These are phyloP conservation scores for Thielaviopsis musarum DNA, from an alignment of 2,329 filamentous ascomycete species.

Conservation along the genomic window DNA sequence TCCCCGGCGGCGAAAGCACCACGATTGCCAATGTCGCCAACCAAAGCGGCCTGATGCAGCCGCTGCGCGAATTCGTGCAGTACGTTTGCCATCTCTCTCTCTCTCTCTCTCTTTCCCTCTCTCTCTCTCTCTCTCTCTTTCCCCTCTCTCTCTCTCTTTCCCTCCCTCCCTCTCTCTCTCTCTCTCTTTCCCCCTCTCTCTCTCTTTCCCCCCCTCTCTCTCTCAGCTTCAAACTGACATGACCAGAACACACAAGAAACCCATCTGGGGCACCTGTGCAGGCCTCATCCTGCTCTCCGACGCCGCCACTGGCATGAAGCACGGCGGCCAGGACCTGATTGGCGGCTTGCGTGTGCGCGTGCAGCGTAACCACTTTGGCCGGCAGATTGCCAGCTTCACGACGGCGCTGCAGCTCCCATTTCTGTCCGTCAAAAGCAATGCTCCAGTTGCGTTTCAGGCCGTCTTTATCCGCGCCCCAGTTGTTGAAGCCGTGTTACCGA, in stretches of 20 bases:
- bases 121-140: background rate
- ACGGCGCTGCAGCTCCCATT: constrained; percentile 59
- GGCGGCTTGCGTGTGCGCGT: constrained; percentile 83
- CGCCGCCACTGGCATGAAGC: constrained; percentile 73
- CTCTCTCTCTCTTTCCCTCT: background rate
- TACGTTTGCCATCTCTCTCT: constrained; percentile 24
- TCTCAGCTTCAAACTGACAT: background rate
- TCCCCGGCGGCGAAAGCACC: constrained; percentile 91
- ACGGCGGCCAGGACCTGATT: constrained; percentile 81
- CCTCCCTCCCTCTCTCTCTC: background rate
- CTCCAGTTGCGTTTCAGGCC: constrained; percentile 41
- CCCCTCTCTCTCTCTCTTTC: background rate
- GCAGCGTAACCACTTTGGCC: constrained; percentile 86
- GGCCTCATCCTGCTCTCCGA: constrained; percentile 84
- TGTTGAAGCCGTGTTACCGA: constrained; percentile 61
- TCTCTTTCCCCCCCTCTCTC: background rate
- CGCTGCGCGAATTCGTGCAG: constrained; percentile 81
- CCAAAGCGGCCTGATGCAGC: constrained; percentile 65
- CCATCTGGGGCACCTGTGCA: constrained; percentile 91
- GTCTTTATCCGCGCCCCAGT: constrained; percentile 93
- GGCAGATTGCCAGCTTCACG: constrained; percentile 85
- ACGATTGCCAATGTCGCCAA: constrained; percentile 79
- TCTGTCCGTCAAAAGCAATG: constrained; percentile 22
- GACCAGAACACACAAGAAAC: constrained; percentile 52
- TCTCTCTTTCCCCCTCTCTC: background rate